phyloP scores from a whole-genome alignment of 2,329 filamentous ascomycete species.

The Rosellinia necatrix region DNA sequence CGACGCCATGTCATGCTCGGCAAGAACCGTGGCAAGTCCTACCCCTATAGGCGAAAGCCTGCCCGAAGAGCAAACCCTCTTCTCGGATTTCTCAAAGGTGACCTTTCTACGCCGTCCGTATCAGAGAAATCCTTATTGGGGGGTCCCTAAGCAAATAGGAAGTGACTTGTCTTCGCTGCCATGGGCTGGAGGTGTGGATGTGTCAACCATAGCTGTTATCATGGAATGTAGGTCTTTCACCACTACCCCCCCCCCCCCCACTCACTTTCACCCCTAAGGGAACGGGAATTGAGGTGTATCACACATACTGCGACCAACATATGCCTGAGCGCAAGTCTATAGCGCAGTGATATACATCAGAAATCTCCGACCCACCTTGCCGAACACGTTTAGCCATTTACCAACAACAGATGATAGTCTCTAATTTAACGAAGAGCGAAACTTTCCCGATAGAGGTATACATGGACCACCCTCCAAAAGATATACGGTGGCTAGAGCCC shows the following conservation, averaged over 20 bases:
- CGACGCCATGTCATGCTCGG: conserved; percentile 3
- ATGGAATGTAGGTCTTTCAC: neutral
- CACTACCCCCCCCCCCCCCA: too few species aligned
- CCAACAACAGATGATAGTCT: neutral
- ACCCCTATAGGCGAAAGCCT: neutral
- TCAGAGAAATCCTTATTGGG: neutral
- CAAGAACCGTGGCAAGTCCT: neutral
- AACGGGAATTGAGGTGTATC: too few species aligned
- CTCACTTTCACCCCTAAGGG: too few species aligned
- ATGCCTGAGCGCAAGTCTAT: neutral
- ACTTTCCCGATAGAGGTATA: neutral
- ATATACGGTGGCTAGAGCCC: neutral
- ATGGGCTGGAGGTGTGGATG: conserved; percentile 1
- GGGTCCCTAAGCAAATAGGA: neutral
- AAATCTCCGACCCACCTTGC: neutral
- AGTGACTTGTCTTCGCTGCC: neutral
- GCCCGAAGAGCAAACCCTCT: neutral
- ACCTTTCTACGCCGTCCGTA: neutral
- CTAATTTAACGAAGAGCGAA: neutral
- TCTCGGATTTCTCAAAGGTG: neutral
- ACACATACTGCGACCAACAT: neutral
- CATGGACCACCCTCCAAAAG: neutral
- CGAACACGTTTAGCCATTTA: neutral
- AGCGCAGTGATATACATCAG: neutral
- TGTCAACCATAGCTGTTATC: neutral